A percentile compares a stretch with the other conserved stretches of the same genome.
Evolutionary conservation across 148 eudicot species (phyloP).

Genomic region (Euryodendron excelsum): DNA sequence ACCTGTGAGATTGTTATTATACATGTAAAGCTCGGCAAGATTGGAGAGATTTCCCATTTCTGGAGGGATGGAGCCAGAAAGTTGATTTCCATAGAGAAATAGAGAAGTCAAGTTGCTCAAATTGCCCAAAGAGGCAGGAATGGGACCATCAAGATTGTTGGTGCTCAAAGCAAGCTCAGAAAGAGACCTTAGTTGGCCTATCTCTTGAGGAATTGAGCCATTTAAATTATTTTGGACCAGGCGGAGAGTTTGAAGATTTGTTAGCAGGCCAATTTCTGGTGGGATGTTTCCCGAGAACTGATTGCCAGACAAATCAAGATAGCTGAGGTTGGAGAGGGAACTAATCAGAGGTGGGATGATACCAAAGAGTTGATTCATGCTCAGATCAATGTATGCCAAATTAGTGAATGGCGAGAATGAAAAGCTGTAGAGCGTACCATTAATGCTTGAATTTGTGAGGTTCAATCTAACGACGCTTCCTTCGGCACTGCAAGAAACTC

Average conservation of each 20-base stretch:
- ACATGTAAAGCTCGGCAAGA: background rate
- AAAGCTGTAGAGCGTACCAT: no score
- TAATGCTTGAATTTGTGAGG: constrained; percentile 36
- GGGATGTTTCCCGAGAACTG: no score
- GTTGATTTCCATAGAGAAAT: no score
- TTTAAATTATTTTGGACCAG: background rate
- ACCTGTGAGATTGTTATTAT: background rate
- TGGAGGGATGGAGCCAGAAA: no score
- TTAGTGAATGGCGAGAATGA: constrained; percentile 34
- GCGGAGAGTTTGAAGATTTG: no score
- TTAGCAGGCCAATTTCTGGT: no score
- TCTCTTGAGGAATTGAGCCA: constrained; percentile 14
- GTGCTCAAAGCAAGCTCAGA: no score
- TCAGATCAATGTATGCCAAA: constrained; percentile 34
- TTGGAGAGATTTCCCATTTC: no score
- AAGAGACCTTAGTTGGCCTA: background rate
- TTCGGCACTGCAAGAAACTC: constrained; percentile 33
- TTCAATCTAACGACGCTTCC: constrained; percentile 26
- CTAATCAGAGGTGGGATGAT: constrained; percentile 14
- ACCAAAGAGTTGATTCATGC: constrained; percentile 33
- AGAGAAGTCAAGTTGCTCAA: no score
- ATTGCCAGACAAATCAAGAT: constrained; percentile 8
- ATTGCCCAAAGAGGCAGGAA: no score
- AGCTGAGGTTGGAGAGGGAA: background rate
- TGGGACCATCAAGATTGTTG: no score